Percentiles rank a stretch among this genome's conserved stretches.
These are phyloP conservation scores for Solanum rostratum DNA, from an alignment of 257 asterid species.

Conservation along the genomic window DNA sequence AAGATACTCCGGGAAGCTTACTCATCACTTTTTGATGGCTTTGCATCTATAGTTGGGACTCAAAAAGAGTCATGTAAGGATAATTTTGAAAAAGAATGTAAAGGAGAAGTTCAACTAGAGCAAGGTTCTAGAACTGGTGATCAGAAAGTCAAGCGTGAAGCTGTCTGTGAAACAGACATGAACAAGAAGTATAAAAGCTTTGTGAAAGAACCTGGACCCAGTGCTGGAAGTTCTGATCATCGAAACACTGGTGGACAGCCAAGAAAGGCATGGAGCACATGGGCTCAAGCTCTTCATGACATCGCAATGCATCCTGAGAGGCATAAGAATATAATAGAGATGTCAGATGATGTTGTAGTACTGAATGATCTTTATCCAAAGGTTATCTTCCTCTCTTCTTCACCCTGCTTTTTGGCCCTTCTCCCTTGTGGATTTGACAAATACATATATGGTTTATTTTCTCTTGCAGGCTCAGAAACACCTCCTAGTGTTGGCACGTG, in stretches of 20 bases:
- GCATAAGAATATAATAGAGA: conserved; percentile 42
- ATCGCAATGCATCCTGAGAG: conserved; percentile 70
- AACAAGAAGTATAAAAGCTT: conserved; percentile 38
- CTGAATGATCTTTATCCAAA: conserved; percentile 84
- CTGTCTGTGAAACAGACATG: conserved; percentile 22
- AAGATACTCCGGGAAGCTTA: conserved; percentile 71
- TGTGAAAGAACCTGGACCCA: conserved; percentile 19
- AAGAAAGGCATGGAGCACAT: conserved; percentile 43
- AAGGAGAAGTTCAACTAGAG: conserved; percentile 7
- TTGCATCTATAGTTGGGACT: conserved; percentile 35
- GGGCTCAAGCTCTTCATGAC: conserved; percentile 63
- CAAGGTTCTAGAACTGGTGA: conserved; percentile 15
- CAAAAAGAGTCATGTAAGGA: conserved; percentile 4
- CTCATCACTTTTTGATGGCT: conserved; percentile 75
- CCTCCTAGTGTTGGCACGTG: conserved; percentile 61
- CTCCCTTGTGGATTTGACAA: background rate
- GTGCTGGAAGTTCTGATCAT: conserved; percentile 9
- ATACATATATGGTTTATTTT: background rate
- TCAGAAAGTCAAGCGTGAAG: conserved; percentile 48
- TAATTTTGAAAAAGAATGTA: background rate
- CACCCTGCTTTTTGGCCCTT: background rate
- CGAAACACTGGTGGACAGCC: conserved; percentile 4
- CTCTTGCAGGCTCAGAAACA: conserved; percentile 63
- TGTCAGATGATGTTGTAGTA: conserved; percentile 55
- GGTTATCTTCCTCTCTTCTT: conserved; percentile 32